These are phyloP conservation scores for Candida hungchunana DNA, from an alignment of 805 yeast species.

Conservation along the genomic window DNA sequence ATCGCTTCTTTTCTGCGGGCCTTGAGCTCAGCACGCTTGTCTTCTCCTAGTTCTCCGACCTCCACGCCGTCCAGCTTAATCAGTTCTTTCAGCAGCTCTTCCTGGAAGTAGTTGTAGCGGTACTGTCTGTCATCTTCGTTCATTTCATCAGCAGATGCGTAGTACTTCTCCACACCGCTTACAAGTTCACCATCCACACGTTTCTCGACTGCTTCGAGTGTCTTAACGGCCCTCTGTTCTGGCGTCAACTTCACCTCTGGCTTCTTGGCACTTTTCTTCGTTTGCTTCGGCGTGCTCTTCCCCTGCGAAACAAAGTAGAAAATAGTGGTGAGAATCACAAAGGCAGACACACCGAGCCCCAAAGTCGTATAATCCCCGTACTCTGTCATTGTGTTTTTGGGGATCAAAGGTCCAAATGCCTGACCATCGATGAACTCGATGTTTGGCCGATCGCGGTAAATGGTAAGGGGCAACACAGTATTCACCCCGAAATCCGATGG, in stretches of 20 bases:
- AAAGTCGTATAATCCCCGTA: conserved; percentile 2
- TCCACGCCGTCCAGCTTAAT: conserved; percentile 66
- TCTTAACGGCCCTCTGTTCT: conserved; percentile 1
- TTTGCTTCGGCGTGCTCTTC: background rate
- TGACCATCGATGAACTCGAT: no score
- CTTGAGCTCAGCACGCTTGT: conserved; percentile 46
- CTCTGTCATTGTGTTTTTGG: no score
- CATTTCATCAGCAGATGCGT: conserved; percentile 4
- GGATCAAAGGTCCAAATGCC: no score
- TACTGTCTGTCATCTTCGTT: conserved; percentile 31
- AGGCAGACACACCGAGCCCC: conserved; percentile 12
- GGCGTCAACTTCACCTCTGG: conserved; percentile 2
- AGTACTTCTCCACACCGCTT: conserved; percentile 8
- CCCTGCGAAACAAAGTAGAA: conserved; percentile 1
- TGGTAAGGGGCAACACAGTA: no score
- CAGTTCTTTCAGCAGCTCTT: conserved; percentile 60
- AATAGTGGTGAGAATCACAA: conserved; percentile 15
- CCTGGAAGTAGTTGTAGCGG: conserved; percentile 57
- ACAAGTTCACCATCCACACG: conserved; percentile 5
- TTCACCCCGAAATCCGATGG: no score
- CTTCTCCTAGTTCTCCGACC: conserved; percentile 23
- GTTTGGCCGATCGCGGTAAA: no score
- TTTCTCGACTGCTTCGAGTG: conserved; percentile 1
- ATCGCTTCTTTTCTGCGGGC: conserved; percentile 55
- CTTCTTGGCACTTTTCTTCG: conserved; percentile 3